Evolutionary conservation across 345 rosid species (phyloP).

Genomic region (Eucalyptus paniculata): DNA sequence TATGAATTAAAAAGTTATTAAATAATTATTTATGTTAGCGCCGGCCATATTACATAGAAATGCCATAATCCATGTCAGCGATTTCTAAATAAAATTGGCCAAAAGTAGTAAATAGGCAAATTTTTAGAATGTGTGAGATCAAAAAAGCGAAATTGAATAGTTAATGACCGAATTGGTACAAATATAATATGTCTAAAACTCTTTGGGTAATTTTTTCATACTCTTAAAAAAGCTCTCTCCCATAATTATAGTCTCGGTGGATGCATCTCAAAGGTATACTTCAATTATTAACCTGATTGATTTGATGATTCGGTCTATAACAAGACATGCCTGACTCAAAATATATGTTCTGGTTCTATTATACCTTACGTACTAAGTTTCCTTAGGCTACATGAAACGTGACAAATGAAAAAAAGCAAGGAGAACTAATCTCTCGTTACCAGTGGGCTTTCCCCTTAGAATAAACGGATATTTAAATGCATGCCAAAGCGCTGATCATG

Average conservation of each 20-base stretch:
- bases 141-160: background rate
- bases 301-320: background rate
- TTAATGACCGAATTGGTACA: background rate
- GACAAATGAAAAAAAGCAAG: background rate
- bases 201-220: rapidly evolving
- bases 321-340: background rate
- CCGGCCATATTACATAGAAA: rapidly evolving
- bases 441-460: background rate
- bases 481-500: background rate
- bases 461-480: background rate
- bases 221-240: background rate
- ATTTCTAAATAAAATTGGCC: background rate
- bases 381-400: background rate
- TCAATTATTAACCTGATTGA: background rate
- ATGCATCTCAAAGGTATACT: background rate
- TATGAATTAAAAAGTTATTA: background rate
- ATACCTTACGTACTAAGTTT: background rate
- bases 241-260: background rate
- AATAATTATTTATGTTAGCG: background rate
- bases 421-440: background rate
- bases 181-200: background rate
- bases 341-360: background rate
- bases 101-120: background rate
- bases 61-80: rapidly evolving
- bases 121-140: background rate